Conservation (phyloP, 169 alveolate species). For the Plasmodium knowlesi region DNA sequence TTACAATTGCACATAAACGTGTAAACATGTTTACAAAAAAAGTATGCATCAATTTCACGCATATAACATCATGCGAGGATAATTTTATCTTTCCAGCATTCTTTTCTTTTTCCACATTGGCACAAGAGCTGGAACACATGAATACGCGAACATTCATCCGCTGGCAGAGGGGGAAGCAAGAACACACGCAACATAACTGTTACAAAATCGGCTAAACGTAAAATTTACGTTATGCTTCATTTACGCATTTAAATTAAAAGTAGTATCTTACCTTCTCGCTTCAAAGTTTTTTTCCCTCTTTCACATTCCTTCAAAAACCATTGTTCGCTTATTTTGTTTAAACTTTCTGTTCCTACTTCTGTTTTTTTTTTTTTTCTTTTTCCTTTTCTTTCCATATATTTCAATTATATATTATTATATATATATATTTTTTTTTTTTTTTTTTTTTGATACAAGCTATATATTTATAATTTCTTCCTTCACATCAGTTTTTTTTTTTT, state of each 20-base stretch:
- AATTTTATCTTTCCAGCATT: neutral
- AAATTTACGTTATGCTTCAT: neutral
- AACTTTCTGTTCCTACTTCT: slow-evolving; percentile 5
- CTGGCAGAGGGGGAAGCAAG: neutral
- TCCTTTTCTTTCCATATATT: neutral
- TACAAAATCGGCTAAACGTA: neutral
- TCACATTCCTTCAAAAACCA: slow-evolving; percentile 71
- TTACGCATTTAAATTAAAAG: neutral
- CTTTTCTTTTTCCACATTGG: neutral
- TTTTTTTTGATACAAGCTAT: neutral
- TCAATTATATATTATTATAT: neutral
- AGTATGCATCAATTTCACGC: neutral
- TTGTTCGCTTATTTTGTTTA: slow-evolving; percentile 54
- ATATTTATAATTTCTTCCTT: neutral
- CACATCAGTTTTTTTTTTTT: neutral
- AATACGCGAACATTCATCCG: neutral
- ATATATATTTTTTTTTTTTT: neutral
- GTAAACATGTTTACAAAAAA: neutral
- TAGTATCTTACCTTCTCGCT: slow-evolving; percentile 43
- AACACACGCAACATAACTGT: neutral
- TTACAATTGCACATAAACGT: neutral
- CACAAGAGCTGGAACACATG: neutral
- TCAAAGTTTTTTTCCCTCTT: slow-evolving; percentile 5
- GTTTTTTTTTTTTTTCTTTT: neutral
- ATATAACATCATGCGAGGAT: neutral